Conservation (phyloP, 2,329 filamentous ascomycete genomes). For the Ceratocystis variospora region DNA sequence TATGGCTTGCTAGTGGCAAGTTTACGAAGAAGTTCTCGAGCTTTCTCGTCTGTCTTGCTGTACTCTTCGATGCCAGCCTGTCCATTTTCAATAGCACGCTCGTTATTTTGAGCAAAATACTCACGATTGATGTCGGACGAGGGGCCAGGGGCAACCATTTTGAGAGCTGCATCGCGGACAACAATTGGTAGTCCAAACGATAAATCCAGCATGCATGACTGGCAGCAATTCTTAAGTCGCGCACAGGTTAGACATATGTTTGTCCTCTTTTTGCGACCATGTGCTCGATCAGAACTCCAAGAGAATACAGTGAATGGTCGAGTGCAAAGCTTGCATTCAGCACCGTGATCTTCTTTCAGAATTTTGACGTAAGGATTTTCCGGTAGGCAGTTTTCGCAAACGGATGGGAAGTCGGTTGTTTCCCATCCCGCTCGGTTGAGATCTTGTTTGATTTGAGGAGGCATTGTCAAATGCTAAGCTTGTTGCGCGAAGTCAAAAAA, state of each 20-base stretch:
- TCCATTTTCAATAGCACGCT: constrained; percentile 87
- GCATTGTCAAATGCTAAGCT: constrained; percentile 37
- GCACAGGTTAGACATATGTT: constrained; percentile 96
- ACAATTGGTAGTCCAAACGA: constrained; percentile 91
- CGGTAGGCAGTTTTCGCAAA: constrained; percentile 84
- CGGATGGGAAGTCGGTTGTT: constrained; percentile 75
- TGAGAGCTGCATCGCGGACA: constrained; percentile 86
- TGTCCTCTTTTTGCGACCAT: constrained; percentile 77
- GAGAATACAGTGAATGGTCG: constrained; percentile 90
- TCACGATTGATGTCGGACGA: constrained; percentile 88
- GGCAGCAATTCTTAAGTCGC: constrained; percentile 94
- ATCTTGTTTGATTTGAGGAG: constrained; percentile 89
- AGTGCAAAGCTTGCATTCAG: constrained; percentile 78
- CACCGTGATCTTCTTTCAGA: constrained; percentile 92
- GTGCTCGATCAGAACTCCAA: constrained; percentile 84
- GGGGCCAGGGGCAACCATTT: constrained; percentile 92
- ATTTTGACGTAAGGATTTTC: constrained; percentile 98
- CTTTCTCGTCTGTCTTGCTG: constrained; percentile 95
- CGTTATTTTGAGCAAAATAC: constrained; percentile 95
- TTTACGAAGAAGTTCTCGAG: constrained; percentile 68
- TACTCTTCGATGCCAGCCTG: constrained; percentile 76
- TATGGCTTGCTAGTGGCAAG: constrained; percentile 90
- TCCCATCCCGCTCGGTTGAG: constrained; percentile 95
- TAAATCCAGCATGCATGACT: constrained; percentile 96
- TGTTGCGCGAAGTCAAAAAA: not conserved